Evolutionary conservation across 495 filamentous ascomycete genomes (phyloP).

Genomic region (Lasiosphaeria miniovina): DNA sequence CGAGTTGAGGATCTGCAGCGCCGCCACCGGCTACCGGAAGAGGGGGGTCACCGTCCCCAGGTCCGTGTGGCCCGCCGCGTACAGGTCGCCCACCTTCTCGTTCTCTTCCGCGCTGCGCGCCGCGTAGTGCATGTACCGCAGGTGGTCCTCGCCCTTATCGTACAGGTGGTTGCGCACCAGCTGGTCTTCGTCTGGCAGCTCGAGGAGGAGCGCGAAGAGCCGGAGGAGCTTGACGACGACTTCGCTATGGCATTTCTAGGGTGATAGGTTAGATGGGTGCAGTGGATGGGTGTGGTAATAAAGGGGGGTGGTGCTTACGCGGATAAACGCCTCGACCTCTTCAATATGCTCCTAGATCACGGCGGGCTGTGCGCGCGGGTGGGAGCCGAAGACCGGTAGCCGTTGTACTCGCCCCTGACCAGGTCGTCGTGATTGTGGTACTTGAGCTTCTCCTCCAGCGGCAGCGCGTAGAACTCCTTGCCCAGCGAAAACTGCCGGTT

Average conservation of each 20-base stretch:
- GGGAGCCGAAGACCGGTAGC: slow-evolving; percentile 34
- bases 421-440: slow-evolving; percentile 27
- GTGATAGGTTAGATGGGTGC: too few species aligned
- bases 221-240: slow-evolving; percentile 50
- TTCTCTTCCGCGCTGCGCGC: slow-evolving; percentile 44
- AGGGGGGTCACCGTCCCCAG: slow-evolving; percentile 55
- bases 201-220: slow-evolving; percentile 50
- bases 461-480: slow-evolving; percentile 53
- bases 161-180: slow-evolving; percentile 49
- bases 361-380: not conserved
- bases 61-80: slow-evolving; percentile 49
- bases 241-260: slow-evolving; percentile 50
- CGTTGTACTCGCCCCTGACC: slow-evolving; percentile 29
- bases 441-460: slow-evolving; percentile 45
- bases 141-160: slow-evolving; percentile 48
- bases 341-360: not conserved
- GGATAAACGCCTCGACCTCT: not conserved
- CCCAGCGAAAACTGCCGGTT: slow-evolving; percentile 59
- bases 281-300: too few species aligned
- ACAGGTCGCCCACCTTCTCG: slow-evolving; percentile 43
- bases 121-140: slow-evolving; percentile 54
- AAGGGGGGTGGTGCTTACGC: not conserved
- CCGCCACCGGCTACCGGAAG: slow-evolving; percentile 52
- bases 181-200: slow-evolving; percentile 46
- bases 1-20: slow-evolving; percentile 45